Evolutionary conservation across 306 rosid species (phyloP).

Genomic region (Trichosanthes truncata): DNA sequence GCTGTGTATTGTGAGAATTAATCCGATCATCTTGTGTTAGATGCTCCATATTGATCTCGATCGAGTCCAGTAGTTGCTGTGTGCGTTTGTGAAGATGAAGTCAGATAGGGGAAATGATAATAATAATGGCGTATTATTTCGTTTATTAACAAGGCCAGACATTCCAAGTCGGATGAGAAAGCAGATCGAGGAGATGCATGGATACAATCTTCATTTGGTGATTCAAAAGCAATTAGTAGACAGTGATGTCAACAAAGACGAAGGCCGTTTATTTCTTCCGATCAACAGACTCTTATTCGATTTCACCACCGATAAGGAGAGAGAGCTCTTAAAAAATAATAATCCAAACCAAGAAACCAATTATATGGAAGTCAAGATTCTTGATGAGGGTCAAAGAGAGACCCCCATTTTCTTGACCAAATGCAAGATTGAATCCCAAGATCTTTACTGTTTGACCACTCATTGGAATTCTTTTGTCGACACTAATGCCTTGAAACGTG

Average conservation of each 20-base stretch:
- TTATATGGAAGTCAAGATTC: neutral
- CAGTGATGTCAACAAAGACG: neutral
- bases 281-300: neutral
- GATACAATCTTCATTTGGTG: neutral
- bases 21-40: no score
- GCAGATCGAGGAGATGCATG: neutral
- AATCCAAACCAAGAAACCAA: neutral
- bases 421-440: neutral
- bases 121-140: no score
- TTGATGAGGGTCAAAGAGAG: neutral
- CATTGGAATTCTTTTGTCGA: neutral
- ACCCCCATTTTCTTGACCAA: neutral
- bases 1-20: no score
- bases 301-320: neutral
- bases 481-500: no score
- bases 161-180: no score
- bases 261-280: neutral
- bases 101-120: no score
- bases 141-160: no score
- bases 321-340: neutral
- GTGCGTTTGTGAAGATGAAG: no score
- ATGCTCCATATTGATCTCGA: no score
- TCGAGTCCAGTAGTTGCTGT: no score
- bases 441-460: neutral
- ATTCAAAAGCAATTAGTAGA: neutral